phyloP scores from a whole-genome alignment of 441 rosid species.

The Aquilaria agallochum region DNA sequence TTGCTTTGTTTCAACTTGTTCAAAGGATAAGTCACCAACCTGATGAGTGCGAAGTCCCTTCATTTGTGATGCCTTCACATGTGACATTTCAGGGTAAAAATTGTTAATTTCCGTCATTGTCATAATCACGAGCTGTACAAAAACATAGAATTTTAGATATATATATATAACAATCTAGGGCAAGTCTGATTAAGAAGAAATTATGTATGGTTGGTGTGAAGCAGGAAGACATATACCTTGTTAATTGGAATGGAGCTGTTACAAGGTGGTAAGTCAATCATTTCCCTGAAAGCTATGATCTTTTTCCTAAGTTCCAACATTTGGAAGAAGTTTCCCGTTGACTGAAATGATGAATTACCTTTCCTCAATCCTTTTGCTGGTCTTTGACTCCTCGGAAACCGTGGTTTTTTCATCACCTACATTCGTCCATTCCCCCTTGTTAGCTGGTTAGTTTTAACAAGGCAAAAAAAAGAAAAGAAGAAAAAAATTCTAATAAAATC shows the following conservation, averaged over 20 bases:
- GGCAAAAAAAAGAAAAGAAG: slow-evolving; percentile 14
- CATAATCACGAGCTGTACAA: slow-evolving; percentile 51
- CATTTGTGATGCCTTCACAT: slow-evolving; percentile 30
- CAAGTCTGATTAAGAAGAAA: not conserved
- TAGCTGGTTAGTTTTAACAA: slow-evolving; percentile 29
- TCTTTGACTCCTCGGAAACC: slow-evolving; percentile 13
- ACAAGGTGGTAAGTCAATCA: slow-evolving; percentile 58
- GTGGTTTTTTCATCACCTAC: too few relatives aligned
- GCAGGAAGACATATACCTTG: slow-evolving; percentile 32
- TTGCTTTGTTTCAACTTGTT: too few relatives aligned
- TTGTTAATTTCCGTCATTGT: slow-evolving; percentile 73
- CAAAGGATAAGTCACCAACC: slow-evolving; percentile 24
- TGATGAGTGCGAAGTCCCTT: slow-evolving; percentile 42
- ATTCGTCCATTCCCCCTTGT: not conserved
- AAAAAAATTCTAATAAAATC: not conserved
- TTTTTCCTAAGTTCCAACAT: slow-evolving; percentile 76
- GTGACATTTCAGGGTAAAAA: slow-evolving; percentile 59
- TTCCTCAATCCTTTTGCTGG: slow-evolving; percentile 24
- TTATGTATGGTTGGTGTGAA: not conserved
- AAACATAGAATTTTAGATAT: slow-evolving; percentile 10
- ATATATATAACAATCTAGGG: not conserved
- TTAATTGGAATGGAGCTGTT: slow-evolving; percentile 44
- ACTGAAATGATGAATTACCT: slow-evolving; percentile 21
- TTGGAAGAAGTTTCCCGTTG: slow-evolving; percentile 39
- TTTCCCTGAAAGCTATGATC: slow-evolving; percentile 61